A percentile compares a stretch with the other conserved stretches of the same genome.
These are phyloP conservation scores for Periglandula ipomoeae DNA, from an alignment of 2,329 filamentous ascomycete genomes.

Conservation along the genomic window DNA sequence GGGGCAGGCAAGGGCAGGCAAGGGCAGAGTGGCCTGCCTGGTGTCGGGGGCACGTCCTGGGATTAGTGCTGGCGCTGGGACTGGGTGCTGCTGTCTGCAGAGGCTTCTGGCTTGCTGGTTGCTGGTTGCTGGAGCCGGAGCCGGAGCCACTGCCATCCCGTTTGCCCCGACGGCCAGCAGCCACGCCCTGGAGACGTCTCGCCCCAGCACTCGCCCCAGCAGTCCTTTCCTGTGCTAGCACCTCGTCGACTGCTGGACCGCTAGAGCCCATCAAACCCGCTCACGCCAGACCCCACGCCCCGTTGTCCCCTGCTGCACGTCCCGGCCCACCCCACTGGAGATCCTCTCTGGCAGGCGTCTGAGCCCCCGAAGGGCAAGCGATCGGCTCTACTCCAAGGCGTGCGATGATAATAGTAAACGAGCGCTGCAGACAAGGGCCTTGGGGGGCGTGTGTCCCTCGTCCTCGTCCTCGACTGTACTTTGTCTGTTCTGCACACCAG, in stretches of 20 bases:
- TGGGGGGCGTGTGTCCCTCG: background rate
- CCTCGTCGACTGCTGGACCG: too few species aligned
- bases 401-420: constrained; percentile 5
- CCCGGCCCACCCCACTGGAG: constrained; percentile 4
- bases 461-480: background rate
- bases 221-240: too few species aligned
- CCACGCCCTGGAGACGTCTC: background rate
- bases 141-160: constrained; percentile 2
- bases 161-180: background rate
- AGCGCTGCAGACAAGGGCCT: constrained; percentile 2
- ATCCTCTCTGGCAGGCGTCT: background rate
- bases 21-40: too few species aligned
- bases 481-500: background rate
- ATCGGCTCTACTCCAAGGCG: constrained; percentile 1
- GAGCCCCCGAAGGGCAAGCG: background rate
- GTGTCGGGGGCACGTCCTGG: too few species aligned
- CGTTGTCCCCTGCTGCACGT: background rate
- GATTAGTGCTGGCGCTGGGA: too few species aligned
- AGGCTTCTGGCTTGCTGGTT: background rate
- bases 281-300: background rate
- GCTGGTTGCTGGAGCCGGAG: too few species aligned
- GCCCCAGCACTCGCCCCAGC: too few species aligned
- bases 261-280: too few species aligned
- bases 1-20: too few species aligned
- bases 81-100: too few species aligned